Conservation (phyloP, 495 filamentous ascomycete species). For the Penicillium silybi region DNA sequence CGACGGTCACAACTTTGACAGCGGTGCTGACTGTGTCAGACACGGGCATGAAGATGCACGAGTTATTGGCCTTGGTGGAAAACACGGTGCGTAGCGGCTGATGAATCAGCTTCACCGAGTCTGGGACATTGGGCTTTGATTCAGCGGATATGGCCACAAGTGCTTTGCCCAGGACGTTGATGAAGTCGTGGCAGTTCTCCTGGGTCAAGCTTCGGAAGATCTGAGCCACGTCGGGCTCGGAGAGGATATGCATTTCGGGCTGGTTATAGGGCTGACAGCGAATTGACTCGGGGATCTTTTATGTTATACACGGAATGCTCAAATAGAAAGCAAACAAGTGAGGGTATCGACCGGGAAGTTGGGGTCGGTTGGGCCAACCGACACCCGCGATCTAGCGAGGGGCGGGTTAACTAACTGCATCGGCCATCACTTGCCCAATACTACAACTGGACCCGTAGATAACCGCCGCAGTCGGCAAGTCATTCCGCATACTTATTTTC, state of each 20-base stretch:
- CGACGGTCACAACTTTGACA: conserved; percentile 59
- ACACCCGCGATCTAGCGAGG: background rate
- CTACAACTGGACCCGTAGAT: background rate
- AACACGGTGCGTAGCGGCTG: conserved; percentile 76
- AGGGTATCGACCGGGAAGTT: background rate
- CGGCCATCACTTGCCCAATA: background rate
- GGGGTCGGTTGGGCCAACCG: background rate
- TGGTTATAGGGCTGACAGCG: background rate
- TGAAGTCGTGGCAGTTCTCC: conserved; percentile 31
- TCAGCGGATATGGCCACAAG: conserved; percentile 30
- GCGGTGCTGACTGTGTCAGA: conserved; percentile 52
- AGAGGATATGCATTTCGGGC: conserved; percentile 41
- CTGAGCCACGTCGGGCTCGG: conserved; percentile 35
- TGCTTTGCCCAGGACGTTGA: conserved; percentile 27
- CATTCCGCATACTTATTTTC: background rate
- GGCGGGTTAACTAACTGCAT: background rate
- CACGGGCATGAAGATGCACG: conserved; percentile 91
- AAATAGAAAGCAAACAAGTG: background rate
- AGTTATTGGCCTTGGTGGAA: conserved; percentile 59
- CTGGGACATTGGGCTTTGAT: conserved; percentile 14
- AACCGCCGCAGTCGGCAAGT: conserved; percentile 4
- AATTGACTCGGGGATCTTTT: background rate
- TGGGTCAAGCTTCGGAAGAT: conserved; percentile 33
- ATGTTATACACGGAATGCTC: background rate
- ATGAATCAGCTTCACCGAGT: conserved; percentile 41